phyloP scores from a whole-genome alignment of 2,329 filamentous ascomycete species.

The Thermomyces lanuginosus region DNA sequence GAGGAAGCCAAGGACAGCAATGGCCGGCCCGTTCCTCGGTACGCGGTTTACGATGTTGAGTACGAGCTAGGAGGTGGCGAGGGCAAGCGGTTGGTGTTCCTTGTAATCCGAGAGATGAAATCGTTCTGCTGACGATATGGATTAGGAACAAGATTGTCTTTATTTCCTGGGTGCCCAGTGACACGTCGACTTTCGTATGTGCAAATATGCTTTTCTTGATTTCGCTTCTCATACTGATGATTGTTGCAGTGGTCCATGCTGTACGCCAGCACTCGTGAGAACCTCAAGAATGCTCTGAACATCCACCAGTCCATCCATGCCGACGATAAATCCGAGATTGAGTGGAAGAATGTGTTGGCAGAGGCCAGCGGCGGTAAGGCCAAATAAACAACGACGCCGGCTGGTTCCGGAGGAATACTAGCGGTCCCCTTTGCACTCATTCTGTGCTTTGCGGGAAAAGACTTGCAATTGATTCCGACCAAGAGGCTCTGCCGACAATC shows the following conservation, averaged over 20 bases:
- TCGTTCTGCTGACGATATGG: conserved; percentile 1
- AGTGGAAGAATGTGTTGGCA: conserved; percentile 24
- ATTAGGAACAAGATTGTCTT: conserved; percentile 35
- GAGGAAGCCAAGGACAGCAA: conserved; percentile 25
- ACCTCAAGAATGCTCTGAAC: conserved; percentile 39
- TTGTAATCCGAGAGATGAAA: neutral
- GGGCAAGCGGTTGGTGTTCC: conserved; percentile 29
- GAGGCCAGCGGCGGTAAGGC: conserved; percentile 28
- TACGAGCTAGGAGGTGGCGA: conserved; percentile 32
- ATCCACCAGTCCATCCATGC: conserved; percentile 25
- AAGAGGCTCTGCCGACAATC: no score
- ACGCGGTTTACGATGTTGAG: conserved; percentile 35
- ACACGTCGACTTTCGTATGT: conserved; percentile 26
- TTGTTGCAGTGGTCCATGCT: conserved; percentile 30
- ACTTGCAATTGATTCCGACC: no score
- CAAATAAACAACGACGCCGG: conserved; percentile 20
- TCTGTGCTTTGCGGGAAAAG: no score
- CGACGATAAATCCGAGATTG: conserved; percentile 26
- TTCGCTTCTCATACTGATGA: conserved; percentile 1
- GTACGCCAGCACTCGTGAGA: conserved; percentile 34
- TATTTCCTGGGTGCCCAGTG: conserved; percentile 32
- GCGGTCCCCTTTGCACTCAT: no score
- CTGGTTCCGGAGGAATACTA: conserved; percentile 17
- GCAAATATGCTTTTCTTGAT: neutral
- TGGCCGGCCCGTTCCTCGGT: conserved; percentile 31